Evolutionary conservation across 768 basidiomycete genomes (phyloP), one percentile per base, ranked within the genome.

Genomic region (Tricholoma hemisulphureum): DNA sequence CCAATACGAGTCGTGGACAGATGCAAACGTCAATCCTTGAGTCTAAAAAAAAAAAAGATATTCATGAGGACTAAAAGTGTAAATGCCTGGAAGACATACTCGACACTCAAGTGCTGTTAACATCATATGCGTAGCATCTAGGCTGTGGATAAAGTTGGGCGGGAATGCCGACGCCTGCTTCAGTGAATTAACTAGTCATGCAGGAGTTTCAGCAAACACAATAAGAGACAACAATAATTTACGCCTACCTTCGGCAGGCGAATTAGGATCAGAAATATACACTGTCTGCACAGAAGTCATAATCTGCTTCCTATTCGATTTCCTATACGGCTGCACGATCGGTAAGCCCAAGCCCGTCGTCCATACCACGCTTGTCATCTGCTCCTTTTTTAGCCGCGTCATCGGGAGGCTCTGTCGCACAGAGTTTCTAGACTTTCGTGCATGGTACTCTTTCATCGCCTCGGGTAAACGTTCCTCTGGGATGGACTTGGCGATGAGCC

Each of bases 1-100:
- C 97, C 97, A 99, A 74, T 98, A 99, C 1, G 97, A 98, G 69
- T 99, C 97, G 68, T 99, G 97, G 10, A 99, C 97, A 1, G 94
- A 91, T 1, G 96, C 95, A 70, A 98, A 98, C 0, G 88, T 87
- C 62, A 99, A 67, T 34, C 78, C 80, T 65, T 82, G 83, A 11
- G 86, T 82, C 91, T 94, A 64, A 2, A n/a, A n/a, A n/a, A n/a
- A n/a, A n/a, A 35, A 16, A 53, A 9, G 11, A 39, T 34, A 11
- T 5, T 29, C 52, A 57, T 58, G 29, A 45, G 1, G 28, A 21
- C 52, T 49, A 31, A 11, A 35, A 51, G 4, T 11, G 32, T 20
- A 16, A 43, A 51, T 41, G 43, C 11, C 39, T 21, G 43, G 26
- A 16, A 7, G 34, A 39, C 39, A 37, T 71, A 92, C 93, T 61